Evolutionary conservation across 2,329 filamentous ascomycete species (phyloP), one percentile per base, ranked within the genome.

Genomic region (Exophiala aquamarina): DNA sequence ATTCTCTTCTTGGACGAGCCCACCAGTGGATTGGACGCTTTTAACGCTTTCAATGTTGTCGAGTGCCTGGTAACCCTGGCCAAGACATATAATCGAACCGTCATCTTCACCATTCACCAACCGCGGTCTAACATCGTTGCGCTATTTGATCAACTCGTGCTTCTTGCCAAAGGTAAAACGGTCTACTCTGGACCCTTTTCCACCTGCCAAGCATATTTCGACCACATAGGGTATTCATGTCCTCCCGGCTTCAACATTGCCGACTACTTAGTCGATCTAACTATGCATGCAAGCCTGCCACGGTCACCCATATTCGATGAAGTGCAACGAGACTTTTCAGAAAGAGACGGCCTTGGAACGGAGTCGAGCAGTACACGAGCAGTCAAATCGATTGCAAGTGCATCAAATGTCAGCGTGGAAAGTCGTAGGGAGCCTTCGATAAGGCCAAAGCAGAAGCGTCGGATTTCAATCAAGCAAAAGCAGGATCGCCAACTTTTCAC

Each of bases 201-300:
- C 1, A 84, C 84, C 56, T 98, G 93, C 64, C 93, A 98, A 66
- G 75, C 81, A 15, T 98, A 96, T 65, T 98, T 98, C 60, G 89
- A 96, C 62, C 79, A 83, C 37, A 84, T 95, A 52, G 94, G 93
- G 34, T 98, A 96, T 66, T 76, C 87, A 39, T 98, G 94, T 63
- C 93, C 93, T 9, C 86, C 91, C 18, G 94, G 94, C 2, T 98
- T 97, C 78, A 98, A 98, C 62, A 97, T 98, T 67, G 93, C 93
- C 3, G 93, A 98, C 66, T 98, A 96, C 63, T 80, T 98, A 4
- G 91, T 98, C 21, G 93, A 98, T 65, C 77, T 98, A 32, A 97
- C 93, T 0, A 97, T 98, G 92, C 93, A 98, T 65, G 91, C 90
- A 18, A 82, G 87, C 49, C 75, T 77, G 42, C 72, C 76, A 11